Conservation (phyloP, 2,329 filamentous ascomycete genomes). For the Fusarium verrucosum region DNA sequence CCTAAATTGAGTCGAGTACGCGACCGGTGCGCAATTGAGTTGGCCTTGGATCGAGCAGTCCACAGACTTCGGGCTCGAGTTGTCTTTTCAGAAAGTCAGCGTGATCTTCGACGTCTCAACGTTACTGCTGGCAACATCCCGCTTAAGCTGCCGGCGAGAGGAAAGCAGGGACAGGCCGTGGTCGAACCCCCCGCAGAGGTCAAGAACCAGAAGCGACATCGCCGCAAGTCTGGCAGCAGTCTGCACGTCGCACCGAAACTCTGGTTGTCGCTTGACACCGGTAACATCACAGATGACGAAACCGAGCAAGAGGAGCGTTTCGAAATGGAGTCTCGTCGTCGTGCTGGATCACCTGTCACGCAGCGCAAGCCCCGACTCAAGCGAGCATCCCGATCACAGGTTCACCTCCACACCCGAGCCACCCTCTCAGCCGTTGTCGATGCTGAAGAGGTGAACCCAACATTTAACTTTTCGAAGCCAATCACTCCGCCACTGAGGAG, state of each 20-base stretch:
- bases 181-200: constrained; percentile 38
- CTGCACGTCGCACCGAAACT: constrained; percentile 53
- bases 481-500: constrained; percentile 37
- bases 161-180: constrained; percentile 26
- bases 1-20: constrained; percentile 85
- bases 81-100: constrained; percentile 73
- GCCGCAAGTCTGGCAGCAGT: constrained; percentile 62
- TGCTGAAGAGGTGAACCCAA: constrained; percentile 23
- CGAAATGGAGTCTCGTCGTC: constrained; percentile 52
- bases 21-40: constrained; percentile 87
- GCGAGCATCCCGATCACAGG: constrained; percentile 53
- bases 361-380: constrained; percentile 56
- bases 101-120: constrained; percentile 63
- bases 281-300: constrained; percentile 54
- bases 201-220: constrained; percentile 50
- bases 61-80: constrained; percentile 73
- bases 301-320: constrained; percentile 56
- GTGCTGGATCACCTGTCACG: constrained; percentile 40
- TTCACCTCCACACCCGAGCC: constrained; percentile 45
- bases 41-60: constrained; percentile 81
- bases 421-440: constrained; percentile 27
- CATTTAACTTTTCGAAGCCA: constrained; percentile 53
- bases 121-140: constrained; percentile 44
- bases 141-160: constrained; percentile 31
- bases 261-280: constrained; percentile 51